Evolutionary conservation across 2,329 filamentous ascomycete genomes (phyloP), one percentile per base, ranked within the genome.

Genomic region (Xylariales sp.): DNA sequence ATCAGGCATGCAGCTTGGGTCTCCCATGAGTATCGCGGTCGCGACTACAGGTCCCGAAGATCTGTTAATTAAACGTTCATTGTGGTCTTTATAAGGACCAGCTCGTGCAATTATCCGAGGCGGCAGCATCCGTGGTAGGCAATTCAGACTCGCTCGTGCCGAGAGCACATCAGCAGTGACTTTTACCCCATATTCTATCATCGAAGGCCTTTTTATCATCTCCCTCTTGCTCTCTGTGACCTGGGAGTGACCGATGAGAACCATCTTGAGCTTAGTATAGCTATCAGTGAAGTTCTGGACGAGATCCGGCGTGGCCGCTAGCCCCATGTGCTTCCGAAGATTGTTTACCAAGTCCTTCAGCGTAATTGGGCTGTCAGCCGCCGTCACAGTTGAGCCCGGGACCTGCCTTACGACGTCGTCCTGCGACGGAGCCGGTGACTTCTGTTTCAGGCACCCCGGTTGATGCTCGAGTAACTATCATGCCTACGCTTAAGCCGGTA

Each of bases 11-110:
- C 56, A 57, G 3, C 55, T 49, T 6, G 62, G 63, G 40, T 65
- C 63, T 9, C 60, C 62, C 52, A 65, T 62, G 31, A 60, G 52
- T n/a, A 59, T 51, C 14, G 59, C 52, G 15, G 58, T 60, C n/a
- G 55, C 46, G 35, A 60, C 55, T 60, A 7, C 31, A 9, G 8
- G 14, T 33, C 15, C n/a, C n/a, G n/a, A n/a, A n/a, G n/a, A n/a
- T n/a, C n/a, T n/a, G n/a, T n/a, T n/a, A n/a, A n/a, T n/a, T n/a
- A n/a, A n/a, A n/a, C n/a, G n/a, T n/a, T n/a, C n/a, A n/a, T n/a
- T n/a, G n/a, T n/a, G n/a, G n/a, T n/a, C n/a, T n/a, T n/a, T n/a
- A n/a, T n/a, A n/a, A n/a, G n/a, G 24, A 28, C 39, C 28, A 27
- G 6, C 20, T 42, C 40, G 38, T 48, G 55, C 49, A 24, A 38